A percentile compares a stretch with the other conserved stretches of the same genome.
phyloP scores from a whole-genome alignment of 352 stramenopile genomes.

The Globisporangium abappressorium region DNA sequence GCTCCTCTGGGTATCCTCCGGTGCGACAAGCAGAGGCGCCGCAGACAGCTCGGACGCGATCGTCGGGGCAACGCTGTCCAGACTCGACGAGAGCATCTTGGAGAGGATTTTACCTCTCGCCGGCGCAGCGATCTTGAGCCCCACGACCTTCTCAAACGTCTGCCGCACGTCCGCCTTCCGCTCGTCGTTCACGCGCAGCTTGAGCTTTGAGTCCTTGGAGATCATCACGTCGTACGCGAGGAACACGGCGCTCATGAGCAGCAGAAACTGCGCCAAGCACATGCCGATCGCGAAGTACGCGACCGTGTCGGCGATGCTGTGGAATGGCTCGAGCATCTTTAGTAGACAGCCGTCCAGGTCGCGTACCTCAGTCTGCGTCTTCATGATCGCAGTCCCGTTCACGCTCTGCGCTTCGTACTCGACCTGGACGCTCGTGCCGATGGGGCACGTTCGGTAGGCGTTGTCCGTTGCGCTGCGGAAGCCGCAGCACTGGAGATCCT shows the following conservation, averaged over 20 bases:
- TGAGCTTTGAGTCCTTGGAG: slow-evolving; percentile 69
- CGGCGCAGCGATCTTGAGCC: slow-evolving; percentile 67
- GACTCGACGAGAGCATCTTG: slow-evolving; percentile 49
- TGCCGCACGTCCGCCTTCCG: slow-evolving; percentile 34
- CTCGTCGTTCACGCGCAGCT: slow-evolving; percentile 41
- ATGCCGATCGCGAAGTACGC: slow-evolving; percentile 33
- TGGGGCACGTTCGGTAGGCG: slow-evolving; percentile 51
- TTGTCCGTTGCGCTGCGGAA: slow-evolving; percentile 42
- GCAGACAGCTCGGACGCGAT: slow-evolving; percentile 45
- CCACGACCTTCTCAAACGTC: slow-evolving; percentile 69
- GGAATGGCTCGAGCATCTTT: slow-evolving; percentile 53
- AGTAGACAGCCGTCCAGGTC: slow-evolving; percentile 51
- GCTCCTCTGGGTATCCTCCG: neutral
- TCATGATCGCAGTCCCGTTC: slow-evolving; percentile 44
- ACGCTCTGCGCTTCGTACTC: slow-evolving; percentile 62
- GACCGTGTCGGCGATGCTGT: slow-evolving; percentile 37
- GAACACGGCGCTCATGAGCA: slow-evolving; percentile 45
- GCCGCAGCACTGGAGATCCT: slow-evolving; percentile 73
- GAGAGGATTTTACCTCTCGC: slow-evolving; percentile 64
- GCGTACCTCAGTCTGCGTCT: slow-evolving; percentile 40
- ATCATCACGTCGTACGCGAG: slow-evolving; percentile 56
- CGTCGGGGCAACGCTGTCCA: slow-evolving; percentile 49
- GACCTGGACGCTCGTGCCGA: slow-evolving; percentile 38
- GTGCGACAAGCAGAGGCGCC: slow-evolving; percentile 5
- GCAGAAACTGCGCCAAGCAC: slow-evolving; percentile 37